These are phyloP conservation scores for Psilocybe mexicana DNA, from an alignment of 1,284 basidiomycete species.

Conservation along the genomic window DNA sequence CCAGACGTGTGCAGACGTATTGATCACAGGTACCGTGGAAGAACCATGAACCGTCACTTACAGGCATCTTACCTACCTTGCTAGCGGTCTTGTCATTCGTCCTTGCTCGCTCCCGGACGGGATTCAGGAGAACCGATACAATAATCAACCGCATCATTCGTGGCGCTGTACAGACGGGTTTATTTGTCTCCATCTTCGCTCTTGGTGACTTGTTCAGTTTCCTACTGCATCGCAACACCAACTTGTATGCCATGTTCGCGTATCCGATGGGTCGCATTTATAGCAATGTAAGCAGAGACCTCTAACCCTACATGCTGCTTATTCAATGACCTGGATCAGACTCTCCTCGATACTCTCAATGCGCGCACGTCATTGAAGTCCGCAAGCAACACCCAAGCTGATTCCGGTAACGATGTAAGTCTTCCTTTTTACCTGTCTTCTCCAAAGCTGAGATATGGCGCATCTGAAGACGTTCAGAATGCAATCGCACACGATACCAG, in stretches of 20 bases:
- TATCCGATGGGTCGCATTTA: conserved; percentile 47
- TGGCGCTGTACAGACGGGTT: conserved; percentile 46
- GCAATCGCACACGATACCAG: conserved; percentile 30
- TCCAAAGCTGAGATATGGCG: neutral
- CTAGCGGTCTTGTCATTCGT: conserved; percentile 34
- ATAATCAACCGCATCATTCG: conserved; percentile 48
- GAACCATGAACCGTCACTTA: neutral
- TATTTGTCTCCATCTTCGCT: conserved; percentile 47
- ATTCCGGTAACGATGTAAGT: conserved; percentile 28
- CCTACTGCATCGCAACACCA: conserved; percentile 36
- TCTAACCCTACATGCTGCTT: neutral
- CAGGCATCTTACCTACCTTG: neutral
- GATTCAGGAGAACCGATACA: conserved; percentile 45
- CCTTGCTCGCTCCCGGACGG: conserved; percentile 41
- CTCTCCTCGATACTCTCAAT: conserved; percentile 42
- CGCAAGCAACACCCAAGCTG: conserved; percentile 32
- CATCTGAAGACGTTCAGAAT: conserved; percentile 30
- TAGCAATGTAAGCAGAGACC: conserved; percentile 35
- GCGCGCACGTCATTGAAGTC: conserved; percentile 34
- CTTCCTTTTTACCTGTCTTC: neutral
- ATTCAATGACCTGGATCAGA: conserved; percentile 25
- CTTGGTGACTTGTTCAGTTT: conserved; percentile 44
- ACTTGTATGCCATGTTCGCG: conserved; percentile 46
- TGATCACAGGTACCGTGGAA: conserved; percentile 38
- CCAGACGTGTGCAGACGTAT: conserved; percentile 40